A percentile compares a stretch with the other conserved stretches of the same genome.
phyloP scores from a whole-genome alignment of 306 rosid genomes.

The Psophocarpus tetragonolobus region DNA sequence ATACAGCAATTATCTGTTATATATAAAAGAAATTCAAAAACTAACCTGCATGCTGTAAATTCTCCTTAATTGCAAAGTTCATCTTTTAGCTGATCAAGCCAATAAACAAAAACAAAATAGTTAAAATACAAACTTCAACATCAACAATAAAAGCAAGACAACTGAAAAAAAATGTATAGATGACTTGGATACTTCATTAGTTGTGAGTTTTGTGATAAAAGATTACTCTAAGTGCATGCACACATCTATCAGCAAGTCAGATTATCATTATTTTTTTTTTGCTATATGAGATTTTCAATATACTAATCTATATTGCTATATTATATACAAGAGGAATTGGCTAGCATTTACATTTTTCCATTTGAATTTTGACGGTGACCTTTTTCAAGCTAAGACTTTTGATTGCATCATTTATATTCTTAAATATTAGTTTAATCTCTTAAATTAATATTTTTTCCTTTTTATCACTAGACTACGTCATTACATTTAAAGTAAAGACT shows the following conservation, averaged over 20 bases:
- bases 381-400: background rate
- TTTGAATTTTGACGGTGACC: background rate
- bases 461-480: background rate
- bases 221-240: background rate
- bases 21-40: constrained; percentile 30
- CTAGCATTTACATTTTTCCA: background rate
- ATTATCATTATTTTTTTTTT: no score
- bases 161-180: no score
- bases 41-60: constrained; percentile 87
- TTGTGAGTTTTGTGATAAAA: constrained; percentile 2
- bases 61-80: constrained; percentile 84
- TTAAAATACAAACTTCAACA: constrained; percentile 17
- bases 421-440: background rate
- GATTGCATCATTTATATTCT: background rate
- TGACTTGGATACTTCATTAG: background rate
- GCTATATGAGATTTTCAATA: no score
- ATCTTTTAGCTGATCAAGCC: constrained; percentile 47
- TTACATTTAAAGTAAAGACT: no score
- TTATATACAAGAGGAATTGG: background rate
- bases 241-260: background rate
- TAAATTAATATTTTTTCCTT: background rate
- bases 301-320: background rate
- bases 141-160: constrained; percentile 19
- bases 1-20: no score
- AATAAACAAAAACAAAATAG: background rate